Evolutionary conservation across 176 grass and related monocot genomes (phyloP).

Genomic region (Phragmites australis): DNA sequence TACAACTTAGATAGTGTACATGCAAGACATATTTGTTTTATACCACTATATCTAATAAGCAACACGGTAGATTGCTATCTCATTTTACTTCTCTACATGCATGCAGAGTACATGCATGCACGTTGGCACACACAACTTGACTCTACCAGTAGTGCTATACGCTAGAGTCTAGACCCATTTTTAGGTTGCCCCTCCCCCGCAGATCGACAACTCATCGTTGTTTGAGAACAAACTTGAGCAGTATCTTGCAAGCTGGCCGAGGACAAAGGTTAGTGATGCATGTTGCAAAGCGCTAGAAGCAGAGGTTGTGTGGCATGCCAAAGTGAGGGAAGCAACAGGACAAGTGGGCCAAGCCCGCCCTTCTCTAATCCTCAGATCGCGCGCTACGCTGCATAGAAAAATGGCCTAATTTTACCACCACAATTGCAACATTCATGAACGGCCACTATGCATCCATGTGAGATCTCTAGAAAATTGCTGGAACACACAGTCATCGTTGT

Average conservation of each 20-base stretch:
- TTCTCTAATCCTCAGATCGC: conserved; percentile 15
- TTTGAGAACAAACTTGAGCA: background rate
- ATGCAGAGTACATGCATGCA: too few species aligned
- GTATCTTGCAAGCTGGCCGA: background rate
- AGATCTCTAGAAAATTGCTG: background rate
- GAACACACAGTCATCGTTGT: background rate
- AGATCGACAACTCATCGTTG: background rate
- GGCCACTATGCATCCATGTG: conserved; percentile 19
- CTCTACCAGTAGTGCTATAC: too few species aligned
- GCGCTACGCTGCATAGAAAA: background rate
- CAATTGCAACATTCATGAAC: background rate
- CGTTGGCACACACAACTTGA: too few species aligned
- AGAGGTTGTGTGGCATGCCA: background rate
- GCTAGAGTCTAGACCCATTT: too few species aligned
- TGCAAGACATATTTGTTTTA: too few species aligned
- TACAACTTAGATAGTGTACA: too few species aligned
- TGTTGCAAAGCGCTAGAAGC: conserved; percentile 9
- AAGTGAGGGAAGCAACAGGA: background rate
- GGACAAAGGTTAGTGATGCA: conserved; percentile 45
- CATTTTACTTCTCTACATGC: too few species aligned
- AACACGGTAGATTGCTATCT: too few species aligned
- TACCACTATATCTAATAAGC: too few species aligned
- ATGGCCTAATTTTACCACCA: conserved; percentile 17
- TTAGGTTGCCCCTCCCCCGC: too few species aligned
- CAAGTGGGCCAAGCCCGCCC: conserved; percentile 17